These are phyloP conservation scores for Pleurotus tuoliensis DNA, from an alignment of 768 basidiomycete species.

Conservation along the genomic window DNA sequence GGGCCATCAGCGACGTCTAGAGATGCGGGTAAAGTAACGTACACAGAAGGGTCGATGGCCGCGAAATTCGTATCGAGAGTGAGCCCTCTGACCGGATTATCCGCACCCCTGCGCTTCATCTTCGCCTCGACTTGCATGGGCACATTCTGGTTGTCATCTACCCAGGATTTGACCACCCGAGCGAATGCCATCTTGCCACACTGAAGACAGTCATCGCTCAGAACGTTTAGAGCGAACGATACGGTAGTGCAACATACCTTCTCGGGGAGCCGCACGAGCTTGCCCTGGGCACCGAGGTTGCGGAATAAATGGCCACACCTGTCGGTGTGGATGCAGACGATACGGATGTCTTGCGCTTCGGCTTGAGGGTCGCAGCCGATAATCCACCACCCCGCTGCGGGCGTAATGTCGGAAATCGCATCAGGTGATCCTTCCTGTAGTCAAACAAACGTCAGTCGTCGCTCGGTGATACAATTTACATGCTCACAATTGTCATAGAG, in stretches of 20 bases:
- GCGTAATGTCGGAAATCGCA: slow-evolving; percentile 5
- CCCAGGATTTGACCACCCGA: slow-evolving; percentile 36
- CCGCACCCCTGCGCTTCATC: slow-evolving; percentile 23
- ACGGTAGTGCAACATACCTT: slow-evolving; percentile 33
- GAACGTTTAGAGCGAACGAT: slow-evolving; percentile 16
- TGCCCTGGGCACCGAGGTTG: slow-evolving; percentile 36
- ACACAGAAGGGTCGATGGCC: slow-evolving; percentile 23
- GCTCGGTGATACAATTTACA: neutral
- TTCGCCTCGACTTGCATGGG: slow-evolving; percentile 24
- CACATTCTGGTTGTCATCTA: slow-evolving; percentile 39
- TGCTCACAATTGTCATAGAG: neutral
- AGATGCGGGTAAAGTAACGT: neutral
- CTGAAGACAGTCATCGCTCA: slow-evolving; percentile 15
- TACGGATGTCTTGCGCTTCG: slow-evolving; percentile 4
- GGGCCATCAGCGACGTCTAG: neutral
- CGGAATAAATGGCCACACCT: slow-evolving; percentile 37
- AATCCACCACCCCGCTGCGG: slow-evolving; percentile 5
- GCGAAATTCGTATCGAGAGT: slow-evolving; percentile 36
- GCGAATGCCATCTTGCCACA: slow-evolving; percentile 38
- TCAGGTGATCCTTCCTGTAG: neutral
- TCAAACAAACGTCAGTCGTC: neutral
- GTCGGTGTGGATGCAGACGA: neutral
- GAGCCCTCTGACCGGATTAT: slow-evolving; percentile 35
- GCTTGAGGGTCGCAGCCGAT: slow-evolving; percentile 5
- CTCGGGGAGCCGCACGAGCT: slow-evolving; percentile 50